Conservation (phyloP, 2,329 filamentous ascomycete genomes). For the Metarhizium robertsii region DNA sequence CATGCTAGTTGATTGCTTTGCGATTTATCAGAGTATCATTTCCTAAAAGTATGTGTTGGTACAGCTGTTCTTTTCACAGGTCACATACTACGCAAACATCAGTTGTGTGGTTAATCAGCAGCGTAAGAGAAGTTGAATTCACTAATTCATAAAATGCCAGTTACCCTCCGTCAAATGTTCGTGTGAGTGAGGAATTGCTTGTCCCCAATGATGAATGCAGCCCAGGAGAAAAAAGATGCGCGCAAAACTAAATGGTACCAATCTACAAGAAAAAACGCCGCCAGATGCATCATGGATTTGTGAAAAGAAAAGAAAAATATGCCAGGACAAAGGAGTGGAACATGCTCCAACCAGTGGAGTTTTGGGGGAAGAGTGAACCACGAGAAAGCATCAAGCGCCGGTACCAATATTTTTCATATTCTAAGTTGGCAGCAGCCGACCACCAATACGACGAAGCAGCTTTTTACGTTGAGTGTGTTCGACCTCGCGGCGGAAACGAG, state of each 20-base stretch:
- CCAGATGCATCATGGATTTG: conserved; percentile 6
- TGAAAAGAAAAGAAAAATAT: background rate
- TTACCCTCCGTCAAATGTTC: background rate
- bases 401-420: background rate
- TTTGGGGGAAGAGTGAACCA: background rate
- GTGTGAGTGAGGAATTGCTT: background rate
- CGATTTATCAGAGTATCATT: background rate
- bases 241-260: background rate
- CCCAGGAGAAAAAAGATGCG: background rate
- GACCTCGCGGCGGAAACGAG: conserved; percentile 28
- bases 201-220: background rate
- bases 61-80: background rate
- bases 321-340: background rate
- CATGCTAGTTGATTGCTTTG: conserved; percentile 6
- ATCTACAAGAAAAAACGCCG: conserved; percentile 7
- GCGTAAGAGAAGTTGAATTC: conserved; percentile 3
- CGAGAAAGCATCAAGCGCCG: background rate
- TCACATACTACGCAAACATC: background rate
- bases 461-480: conserved; percentile 26
- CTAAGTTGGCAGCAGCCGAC: conserved; percentile 14
- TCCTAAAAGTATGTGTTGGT: background rate
- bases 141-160: background rate
- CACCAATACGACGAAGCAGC: conserved; percentile 31
- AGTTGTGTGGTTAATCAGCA: conserved; percentile 12
- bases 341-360: background rate